phyloP scores from a whole-genome alignment of 2,329 filamentous ascomycete genomes.

The Dothiorella sarmentorum region DNA sequence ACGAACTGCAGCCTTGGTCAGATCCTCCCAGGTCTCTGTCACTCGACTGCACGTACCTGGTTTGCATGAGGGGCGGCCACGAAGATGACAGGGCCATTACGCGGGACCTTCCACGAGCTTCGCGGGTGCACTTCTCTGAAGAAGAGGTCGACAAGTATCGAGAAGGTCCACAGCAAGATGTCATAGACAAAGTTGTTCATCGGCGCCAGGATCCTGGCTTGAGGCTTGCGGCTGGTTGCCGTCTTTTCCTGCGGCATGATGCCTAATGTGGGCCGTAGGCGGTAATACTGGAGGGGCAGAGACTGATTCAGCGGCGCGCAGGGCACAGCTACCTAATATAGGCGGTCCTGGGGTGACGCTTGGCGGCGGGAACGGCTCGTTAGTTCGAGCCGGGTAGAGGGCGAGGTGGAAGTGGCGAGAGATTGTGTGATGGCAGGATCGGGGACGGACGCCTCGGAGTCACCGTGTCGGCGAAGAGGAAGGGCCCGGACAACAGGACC shows the following conservation, averaged over 20 bases:
- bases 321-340: background rate
- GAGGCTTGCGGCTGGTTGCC: background rate
- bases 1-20: conserved; percentile 65
- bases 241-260: conserved; percentile 13
- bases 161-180: conserved; percentile 62
- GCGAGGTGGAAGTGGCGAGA: conserved; percentile 11
- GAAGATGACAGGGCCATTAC: conserved; percentile 84
- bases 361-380: background rate
- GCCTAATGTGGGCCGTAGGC: background rate
- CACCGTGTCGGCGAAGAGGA: background rate
- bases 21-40: background rate
- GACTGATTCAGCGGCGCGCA: background rate
- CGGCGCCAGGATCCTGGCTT: conserved; percentile 6
- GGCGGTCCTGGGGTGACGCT: background rate
- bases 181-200: conserved; percentile 20
- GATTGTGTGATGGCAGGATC: conserved; percentile 13
- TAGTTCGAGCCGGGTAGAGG: background rate
- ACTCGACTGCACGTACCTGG: conserved; percentile 56
- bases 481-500: background rate
- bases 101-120: conserved; percentile 91
- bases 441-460: background rate
- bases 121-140: conserved; percentile 96
- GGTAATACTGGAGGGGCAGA: background rate
- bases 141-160: conserved; percentile 88
- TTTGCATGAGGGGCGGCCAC: conserved; percentile 97